Conservation (phyloP, 768 basidiomycete genomes). For the Boletus sensibilis region DNA sequence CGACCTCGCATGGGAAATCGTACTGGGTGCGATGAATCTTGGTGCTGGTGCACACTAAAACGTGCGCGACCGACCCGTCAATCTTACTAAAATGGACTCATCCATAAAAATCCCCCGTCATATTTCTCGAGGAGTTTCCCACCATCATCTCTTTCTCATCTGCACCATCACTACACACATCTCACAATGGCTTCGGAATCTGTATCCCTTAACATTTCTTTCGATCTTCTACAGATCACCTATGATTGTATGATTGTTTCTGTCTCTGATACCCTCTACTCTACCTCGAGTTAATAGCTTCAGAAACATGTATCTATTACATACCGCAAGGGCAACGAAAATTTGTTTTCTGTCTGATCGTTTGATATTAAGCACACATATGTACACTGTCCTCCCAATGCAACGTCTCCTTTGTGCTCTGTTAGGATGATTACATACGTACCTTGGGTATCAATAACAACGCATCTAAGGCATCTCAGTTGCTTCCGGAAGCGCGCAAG, state of each 20-base stretch:
- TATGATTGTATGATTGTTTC: slow-evolving; percentile 24
- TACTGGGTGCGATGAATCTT: slow-evolving; percentile 59
- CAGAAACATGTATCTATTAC: slow-evolving; percentile 32
- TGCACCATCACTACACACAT: slow-evolving; percentile 20
- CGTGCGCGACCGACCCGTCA: slow-evolving; percentile 17
- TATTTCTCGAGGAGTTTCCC: slow-evolving; percentile 22
- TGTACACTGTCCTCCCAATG: not conserved
- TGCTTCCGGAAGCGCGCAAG: not conserved
- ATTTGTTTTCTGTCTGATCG: not conserved
- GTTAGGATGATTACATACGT: slow-evolving; percentile 3
- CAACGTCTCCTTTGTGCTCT: not conserved
- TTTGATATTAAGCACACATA: not conserved
- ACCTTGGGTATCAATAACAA: not conserved
- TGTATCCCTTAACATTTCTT: slow-evolving; percentile 29
- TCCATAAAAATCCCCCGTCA: slow-evolving; percentile 10
- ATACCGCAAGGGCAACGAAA: slow-evolving; percentile 10
- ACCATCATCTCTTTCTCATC: slow-evolving; percentile 25
- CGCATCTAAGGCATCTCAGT: slow-evolving; percentile 1
- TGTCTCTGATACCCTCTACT: slow-evolving; percentile 30
- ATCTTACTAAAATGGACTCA: slow-evolving; percentile 20
- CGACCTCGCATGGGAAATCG: slow-evolving; percentile 64
- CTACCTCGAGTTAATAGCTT: slow-evolving; percentile 29
- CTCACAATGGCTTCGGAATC: slow-evolving; percentile 19
- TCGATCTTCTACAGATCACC: slow-evolving; percentile 12
- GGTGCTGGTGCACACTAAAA: slow-evolving; percentile 41